A percentile compares a stretch with the other conserved stretches of the same genome.
Conservation (phyloP, 192 early-diverging fungal species). For the Entomortierella beljakovae region DNA sequence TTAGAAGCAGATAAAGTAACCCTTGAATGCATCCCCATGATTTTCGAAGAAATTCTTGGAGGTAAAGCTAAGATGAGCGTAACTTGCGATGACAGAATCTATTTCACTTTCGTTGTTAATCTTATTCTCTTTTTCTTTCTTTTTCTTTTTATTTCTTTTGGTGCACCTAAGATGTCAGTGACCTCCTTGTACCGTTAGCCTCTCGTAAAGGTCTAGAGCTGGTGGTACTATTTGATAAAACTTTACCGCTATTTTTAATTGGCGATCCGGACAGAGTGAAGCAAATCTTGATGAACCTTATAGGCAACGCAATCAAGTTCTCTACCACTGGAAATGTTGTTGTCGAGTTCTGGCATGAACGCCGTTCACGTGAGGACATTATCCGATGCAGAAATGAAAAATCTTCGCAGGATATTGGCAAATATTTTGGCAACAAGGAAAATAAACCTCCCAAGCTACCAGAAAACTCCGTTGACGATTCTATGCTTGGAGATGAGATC, state of each 20-base stretch:
- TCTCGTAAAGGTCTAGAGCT: constrained; percentile 72
- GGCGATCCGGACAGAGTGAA: constrained; percentile 75
- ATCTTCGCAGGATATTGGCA: constrained; percentile 3
- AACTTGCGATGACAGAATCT: too few species aligned
- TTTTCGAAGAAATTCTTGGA: constrained; percentile 58
- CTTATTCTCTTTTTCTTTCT: not conserved
- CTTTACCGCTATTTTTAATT: constrained; percentile 67
- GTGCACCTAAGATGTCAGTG: constrained; percentile 52
- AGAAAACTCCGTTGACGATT: constrained; percentile 9
- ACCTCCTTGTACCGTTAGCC: constrained; percentile 71
- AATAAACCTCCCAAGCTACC: not conserved
- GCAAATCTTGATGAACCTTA: constrained; percentile 80
- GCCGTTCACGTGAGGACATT: constrained; percentile 3
- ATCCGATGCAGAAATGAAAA: not conserved
- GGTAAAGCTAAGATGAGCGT: too few species aligned
- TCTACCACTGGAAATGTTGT: constrained; percentile 44
- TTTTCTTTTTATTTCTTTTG: not conserved
- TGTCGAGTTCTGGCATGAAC: constrained; percentile 30
- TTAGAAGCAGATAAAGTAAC: constrained; percentile 62
- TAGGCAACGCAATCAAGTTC: constrained; percentile 80
- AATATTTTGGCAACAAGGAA: not conserved
- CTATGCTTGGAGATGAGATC: constrained; percentile 27
- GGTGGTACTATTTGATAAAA: constrained; percentile 64
- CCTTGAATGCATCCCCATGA: constrained; percentile 52
- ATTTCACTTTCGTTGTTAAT: not conserved